A percentile compares a stretch with the other conserved stretches of the same genome.
Evolutionary conservation across 2,329 filamentous ascomycete species (phyloP).

Genomic region (Pyrenophora teres): DNA sequence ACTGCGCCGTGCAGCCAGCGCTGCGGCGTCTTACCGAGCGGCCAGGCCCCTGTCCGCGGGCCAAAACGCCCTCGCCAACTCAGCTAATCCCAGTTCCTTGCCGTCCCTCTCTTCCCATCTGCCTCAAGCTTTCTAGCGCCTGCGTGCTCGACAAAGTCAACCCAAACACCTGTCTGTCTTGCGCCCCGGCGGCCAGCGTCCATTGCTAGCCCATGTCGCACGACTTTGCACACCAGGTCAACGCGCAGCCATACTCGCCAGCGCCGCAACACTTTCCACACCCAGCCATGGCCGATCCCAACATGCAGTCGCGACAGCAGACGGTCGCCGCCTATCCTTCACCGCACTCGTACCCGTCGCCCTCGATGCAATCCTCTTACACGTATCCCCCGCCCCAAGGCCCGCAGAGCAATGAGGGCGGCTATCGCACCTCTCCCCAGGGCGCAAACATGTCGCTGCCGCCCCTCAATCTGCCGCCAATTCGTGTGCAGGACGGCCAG

Average conservation of each 20-base stretch:
- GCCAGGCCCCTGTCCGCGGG: conserved; percentile 25
- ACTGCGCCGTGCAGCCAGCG: conserved; percentile 2
- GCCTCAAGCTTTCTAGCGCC: conserved; percentile 19
- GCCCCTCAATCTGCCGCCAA: conserved; percentile 57
- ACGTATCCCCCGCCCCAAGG: conserved; percentile 52
- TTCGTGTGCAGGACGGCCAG: conserved; percentile 56
- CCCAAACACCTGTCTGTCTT: conserved; percentile 23
- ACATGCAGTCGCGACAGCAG: conserved; percentile 36
- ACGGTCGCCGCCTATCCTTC: conserved; percentile 50
- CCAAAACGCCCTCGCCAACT: conserved; percentile 27
- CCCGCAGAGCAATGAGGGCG: conserved; percentile 43
- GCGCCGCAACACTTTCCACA: conserved; percentile 41
- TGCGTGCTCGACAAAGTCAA: conserved; percentile 20
- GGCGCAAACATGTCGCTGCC: conserved; percentile 51
- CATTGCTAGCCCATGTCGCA: conserved; percentile 42
- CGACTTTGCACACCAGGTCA: conserved; percentile 34
- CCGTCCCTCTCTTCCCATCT: conserved; percentile 16
- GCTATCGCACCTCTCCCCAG: conserved; percentile 54
- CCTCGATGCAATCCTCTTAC: conserved; percentile 56
- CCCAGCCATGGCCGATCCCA: conserved; percentile 43
- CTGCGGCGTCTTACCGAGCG: conserved; percentile 22
- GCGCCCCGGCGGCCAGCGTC: conserved; percentile 30
- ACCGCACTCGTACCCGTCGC: conserved; percentile 57
- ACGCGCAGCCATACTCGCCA: conserved; percentile 38
- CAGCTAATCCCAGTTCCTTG: conserved; percentile 27